A percentile compares a stretch with the other conserved stretches of the same genome.
phyloP scores from a whole-genome alignment of 352 stramenopile species.

The Globisporangium yorkense region DNA sequence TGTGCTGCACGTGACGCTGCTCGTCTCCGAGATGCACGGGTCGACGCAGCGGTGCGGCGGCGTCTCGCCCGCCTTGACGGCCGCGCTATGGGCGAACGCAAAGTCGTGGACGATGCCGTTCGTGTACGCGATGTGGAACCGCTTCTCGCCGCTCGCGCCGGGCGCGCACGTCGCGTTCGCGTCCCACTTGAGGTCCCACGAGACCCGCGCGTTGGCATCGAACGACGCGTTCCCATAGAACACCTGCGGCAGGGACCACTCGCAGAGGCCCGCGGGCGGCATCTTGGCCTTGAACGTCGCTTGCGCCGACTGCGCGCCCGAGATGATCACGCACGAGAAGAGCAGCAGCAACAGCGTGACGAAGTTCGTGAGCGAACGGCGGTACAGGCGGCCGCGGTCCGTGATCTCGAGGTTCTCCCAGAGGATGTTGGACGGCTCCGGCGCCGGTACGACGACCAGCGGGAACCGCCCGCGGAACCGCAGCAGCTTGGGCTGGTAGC shows the following conservation, averaged over 20 bases:
- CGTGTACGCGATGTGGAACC: conserved; percentile 60
- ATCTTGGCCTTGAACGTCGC: conserved; percentile 66
- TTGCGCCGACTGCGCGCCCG: conserved; percentile 64
- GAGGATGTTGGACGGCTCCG: conserved; percentile 82
- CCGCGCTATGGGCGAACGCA: not conserved
- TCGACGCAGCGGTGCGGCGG: conserved; percentile 35
- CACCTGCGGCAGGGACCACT: conserved; percentile 40
- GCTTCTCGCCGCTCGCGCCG: conserved; percentile 17
- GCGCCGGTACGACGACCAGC: conserved; percentile 44
- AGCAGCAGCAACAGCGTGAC: conserved; percentile 71
- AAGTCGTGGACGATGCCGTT: conserved; percentile 48
- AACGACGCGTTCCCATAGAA: conserved; percentile 48
- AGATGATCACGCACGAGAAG: conserved; percentile 72
- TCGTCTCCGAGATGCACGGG: conserved; percentile 54
- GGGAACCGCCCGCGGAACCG: conserved; percentile 48
- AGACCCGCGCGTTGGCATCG: conserved; percentile 7
- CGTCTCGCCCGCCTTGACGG: conserved; percentile 1
- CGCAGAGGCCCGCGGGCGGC: conserved; percentile 47
- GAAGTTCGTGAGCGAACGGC: conserved; percentile 61
- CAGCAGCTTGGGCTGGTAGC: conserved; percentile 48
- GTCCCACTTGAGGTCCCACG: conserved; percentile 56
- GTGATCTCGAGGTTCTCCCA: conserved; percentile 85
- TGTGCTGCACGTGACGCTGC: conserved; percentile 44
- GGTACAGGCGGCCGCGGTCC: conserved; percentile 44
- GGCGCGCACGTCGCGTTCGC: conserved; percentile 35